Conservation (phyloP, 140 eudicot species). For the Oenanthe javanica region DNA sequence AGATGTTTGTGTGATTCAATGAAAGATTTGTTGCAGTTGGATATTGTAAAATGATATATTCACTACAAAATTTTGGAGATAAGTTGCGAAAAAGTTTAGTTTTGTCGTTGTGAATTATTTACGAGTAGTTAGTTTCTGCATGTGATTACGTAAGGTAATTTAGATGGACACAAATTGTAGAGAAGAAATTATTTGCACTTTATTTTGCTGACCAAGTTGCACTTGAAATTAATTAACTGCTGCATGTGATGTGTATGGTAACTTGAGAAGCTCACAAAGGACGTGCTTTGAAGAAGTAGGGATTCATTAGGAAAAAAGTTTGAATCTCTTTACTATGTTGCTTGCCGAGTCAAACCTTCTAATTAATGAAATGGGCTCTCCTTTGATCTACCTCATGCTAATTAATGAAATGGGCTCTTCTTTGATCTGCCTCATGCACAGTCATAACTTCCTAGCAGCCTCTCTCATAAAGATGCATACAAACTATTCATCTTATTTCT, state of each 20-base stretch:
- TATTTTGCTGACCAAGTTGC: neutral
- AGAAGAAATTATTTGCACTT: neutral
- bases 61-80: neutral
- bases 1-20: neutral
- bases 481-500: too few species aligned
- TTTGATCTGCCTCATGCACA: neutral
- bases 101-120: neutral
- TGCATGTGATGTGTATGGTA: neutral
- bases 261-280: neutral
- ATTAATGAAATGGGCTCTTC: neutral
- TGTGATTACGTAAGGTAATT: slow-evolving; percentile 2
- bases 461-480: neutral
- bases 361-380: neutral
- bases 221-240: neutral
- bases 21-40: neutral
- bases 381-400: neutral
- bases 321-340: neutral
- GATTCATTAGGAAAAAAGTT: neutral
- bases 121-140: neutral
- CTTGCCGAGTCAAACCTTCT: neutral
- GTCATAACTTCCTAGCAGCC: neutral
- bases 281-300: neutral
- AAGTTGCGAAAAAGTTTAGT: neutral
- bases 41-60: neutral
- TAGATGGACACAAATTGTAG: neutral